A percentile compares a stretch with the other conserved stretches of the same genome.
phyloP scores from a whole-genome alignment of 164 flowering plant genomes.

The Macadamia tetraphylla region DNA sequence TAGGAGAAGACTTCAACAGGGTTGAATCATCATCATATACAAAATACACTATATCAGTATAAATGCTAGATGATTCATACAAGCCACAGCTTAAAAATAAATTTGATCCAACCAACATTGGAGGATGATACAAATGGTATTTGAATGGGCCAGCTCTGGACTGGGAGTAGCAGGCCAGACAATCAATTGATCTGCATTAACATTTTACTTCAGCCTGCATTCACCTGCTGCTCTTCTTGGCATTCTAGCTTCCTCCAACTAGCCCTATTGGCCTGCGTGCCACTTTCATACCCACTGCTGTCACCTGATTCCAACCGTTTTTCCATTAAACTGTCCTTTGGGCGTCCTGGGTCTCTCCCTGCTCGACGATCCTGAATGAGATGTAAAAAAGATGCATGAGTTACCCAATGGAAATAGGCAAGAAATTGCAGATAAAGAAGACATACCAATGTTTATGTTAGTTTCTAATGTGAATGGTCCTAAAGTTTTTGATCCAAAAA shows the following conservation, averaged over 20 bases:
- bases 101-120: neutral
- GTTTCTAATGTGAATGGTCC: neutral
- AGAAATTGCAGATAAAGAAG: neutral
- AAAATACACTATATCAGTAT: neutral
- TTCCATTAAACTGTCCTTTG: constrained; percentile 32
- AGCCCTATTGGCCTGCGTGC: constrained; percentile 32
- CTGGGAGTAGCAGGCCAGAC: neutral
- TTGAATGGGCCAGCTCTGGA: neutral
- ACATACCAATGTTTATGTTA: neutral
- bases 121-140: neutral
- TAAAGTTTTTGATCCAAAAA: too few species aligned
- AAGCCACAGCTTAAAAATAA: neutral
- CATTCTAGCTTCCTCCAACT: constrained; percentile 41
- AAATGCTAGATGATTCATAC: constrained; percentile 4
- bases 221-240: constrained; percentile 17
- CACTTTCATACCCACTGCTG: constrained; percentile 74
- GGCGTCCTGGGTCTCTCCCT: constrained; percentile 39
- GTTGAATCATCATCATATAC: neutral
- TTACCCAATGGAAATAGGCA: neutral
- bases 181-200: neutral
- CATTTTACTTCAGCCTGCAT: constrained; percentile 2
- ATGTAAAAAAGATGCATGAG: neutral
- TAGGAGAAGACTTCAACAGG: neutral
- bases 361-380: constrained; percentile 46
- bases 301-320: constrained; percentile 63